Conservation (phyloP, 1,139 yeast genomes). For the Blastobotrys proliferans region DNA sequence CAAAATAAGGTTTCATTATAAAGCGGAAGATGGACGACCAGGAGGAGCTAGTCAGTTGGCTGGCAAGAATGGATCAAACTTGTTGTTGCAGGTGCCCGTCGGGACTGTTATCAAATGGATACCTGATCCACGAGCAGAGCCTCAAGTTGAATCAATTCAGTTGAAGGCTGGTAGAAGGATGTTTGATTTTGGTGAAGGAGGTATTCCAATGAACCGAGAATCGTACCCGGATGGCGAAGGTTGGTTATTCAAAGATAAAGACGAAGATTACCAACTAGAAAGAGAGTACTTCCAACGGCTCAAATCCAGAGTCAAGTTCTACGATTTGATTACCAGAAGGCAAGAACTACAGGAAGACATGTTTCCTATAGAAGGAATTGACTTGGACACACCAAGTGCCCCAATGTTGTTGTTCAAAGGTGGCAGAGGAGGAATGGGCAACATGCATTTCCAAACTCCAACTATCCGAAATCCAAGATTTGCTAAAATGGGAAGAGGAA, state of each 20-base stretch:
- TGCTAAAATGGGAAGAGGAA: slow-evolving; percentile 72
- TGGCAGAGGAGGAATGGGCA: slow-evolving; percentile 93
- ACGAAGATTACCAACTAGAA: slow-evolving; percentile 60
- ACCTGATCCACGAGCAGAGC: slow-evolving; percentile 55
- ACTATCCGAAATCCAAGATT: slow-evolving; percentile 86
- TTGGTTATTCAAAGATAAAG: slow-evolving; percentile 74
- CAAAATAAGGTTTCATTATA: slow-evolving; percentile 59
- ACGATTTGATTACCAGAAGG: slow-evolving; percentile 57
- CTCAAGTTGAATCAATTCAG: slow-evolving; percentile 10
- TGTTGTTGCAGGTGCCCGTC: slow-evolving; percentile 79
- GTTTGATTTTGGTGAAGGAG: slow-evolving; percentile 13
- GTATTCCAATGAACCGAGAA: slow-evolving; percentile 51
- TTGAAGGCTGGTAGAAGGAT: no score
- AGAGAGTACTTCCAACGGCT: slow-evolving; percentile 63
- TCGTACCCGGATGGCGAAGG: slow-evolving; percentile 67
- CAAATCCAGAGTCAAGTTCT: slow-evolving; percentile 56
- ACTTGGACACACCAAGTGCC: slow-evolving; percentile 58
- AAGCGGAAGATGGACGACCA: slow-evolving; percentile 64
- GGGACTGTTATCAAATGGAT: slow-evolving; percentile 88
- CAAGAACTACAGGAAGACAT: slow-evolving; percentile 61
- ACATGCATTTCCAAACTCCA: slow-evolving; percentile 86
- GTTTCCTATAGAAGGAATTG: slow-evolving; percentile 78
- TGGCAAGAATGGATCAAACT: slow-evolving; percentile 77
- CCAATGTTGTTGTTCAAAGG: slow-evolving; percentile 76
- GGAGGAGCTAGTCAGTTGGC: slow-evolving; percentile 79